These are phyloP conservation scores for Dryadomyces sulphureus DNA, from an alignment of 2,329 filamentous ascomycete genomes.

Conservation along the genomic window DNA sequence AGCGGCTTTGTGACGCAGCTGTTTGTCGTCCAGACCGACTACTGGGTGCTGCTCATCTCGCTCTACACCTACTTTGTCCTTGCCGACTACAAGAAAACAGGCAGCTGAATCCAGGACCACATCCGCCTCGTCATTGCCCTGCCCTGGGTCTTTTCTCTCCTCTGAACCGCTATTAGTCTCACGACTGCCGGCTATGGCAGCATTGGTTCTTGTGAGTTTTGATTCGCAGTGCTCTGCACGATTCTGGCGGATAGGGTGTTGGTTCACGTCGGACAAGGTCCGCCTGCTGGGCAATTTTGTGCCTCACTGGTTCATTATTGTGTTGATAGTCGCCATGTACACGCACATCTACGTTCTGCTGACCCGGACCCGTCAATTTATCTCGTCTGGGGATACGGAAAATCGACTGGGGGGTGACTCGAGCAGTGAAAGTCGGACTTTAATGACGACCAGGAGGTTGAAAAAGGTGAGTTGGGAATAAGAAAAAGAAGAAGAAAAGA, in stretches of 20 bases:
- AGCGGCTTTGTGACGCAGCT: slow-evolving; percentile 1
- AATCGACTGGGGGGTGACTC: too few relatives aligned
- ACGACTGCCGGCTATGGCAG: background rate
- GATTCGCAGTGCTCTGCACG: background rate
- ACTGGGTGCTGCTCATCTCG: background rate
- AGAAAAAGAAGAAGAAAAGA: too few relatives aligned
- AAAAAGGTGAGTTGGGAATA: background rate
- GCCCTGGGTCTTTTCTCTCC: background rate
- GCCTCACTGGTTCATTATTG: background rate
- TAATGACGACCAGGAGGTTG: background rate
- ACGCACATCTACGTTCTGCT: background rate
- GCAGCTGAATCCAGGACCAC: background rate
- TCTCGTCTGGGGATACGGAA: background rate
- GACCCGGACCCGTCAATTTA: background rate
- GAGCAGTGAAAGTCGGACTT: background rate
- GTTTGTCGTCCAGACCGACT: slow-evolving; percentile 1
- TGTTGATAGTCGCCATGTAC: background rate
- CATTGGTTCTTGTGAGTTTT: background rate
- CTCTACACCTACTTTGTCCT: background rate
- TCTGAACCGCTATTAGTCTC: background rate
- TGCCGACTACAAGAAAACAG: background rate
- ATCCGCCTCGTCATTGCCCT: background rate
- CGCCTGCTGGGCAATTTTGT: slow-evolving; percentile 1
- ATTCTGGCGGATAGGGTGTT: background rate
- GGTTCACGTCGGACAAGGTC: slow-evolving; percentile 1